Conservation (phyloP, 1,284 basidiomycete genomes). For the Lentinula novae-zelandiae region DNA sequence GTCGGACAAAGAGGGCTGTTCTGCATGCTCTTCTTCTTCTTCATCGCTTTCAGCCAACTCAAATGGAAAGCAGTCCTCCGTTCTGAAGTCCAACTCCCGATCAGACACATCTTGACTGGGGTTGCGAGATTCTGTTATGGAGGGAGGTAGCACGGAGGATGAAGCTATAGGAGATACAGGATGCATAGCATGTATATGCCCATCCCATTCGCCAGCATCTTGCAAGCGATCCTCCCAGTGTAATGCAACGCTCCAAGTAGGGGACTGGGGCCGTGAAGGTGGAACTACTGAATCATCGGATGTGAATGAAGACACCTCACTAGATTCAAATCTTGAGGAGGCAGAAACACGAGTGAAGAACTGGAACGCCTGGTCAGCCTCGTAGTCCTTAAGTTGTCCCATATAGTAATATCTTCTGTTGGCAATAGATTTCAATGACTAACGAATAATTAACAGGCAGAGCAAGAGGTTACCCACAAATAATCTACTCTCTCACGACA, state of each 20-base stretch:
- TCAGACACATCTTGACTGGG: background rate
- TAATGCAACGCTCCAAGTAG: background rate
- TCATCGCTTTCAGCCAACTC: constrained; percentile 9
- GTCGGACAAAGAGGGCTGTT: background rate
- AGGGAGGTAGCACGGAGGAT: background rate
- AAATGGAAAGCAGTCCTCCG: constrained; percentile 5
- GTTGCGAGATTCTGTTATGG: background rate
- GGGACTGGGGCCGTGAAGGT: background rate
- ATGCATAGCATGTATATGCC: constrained; percentile 1
- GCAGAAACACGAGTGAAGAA: constrained; percentile 1
- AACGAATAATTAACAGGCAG: background rate
- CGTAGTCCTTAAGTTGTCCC: constrained; percentile 4
- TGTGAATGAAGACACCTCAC: background rate
- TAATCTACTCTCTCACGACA: constrained; percentile 5
- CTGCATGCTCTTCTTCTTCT: background rate
- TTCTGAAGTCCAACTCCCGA: constrained; percentile 3
- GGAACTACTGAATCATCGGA: background rate
- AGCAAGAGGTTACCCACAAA: background rate
- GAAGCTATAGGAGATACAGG: background rate
- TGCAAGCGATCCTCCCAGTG: constrained; percentile 7
- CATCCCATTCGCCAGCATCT: constrained; percentile 7
- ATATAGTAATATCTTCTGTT: constrained; percentile 3
- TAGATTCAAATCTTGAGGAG: background rate
- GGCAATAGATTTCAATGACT: background rate
- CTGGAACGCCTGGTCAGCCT: constrained; percentile 2